These are phyloP conservation scores for Fraxinus albicans DNA, from an alignment of 305 asterid genomes.

Conservation along the genomic window DNA sequence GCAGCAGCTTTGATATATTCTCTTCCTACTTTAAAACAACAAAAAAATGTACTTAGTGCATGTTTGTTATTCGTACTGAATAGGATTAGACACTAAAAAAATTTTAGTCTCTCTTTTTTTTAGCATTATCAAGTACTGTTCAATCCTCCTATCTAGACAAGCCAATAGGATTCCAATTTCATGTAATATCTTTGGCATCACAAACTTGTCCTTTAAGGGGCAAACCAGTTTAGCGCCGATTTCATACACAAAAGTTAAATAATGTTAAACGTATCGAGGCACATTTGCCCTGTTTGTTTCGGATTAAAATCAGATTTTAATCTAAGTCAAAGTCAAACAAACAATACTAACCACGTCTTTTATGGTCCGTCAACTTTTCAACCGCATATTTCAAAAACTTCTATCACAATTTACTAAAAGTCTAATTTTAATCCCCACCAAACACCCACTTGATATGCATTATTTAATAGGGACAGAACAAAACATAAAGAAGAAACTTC, in stretches of 20 bases:
- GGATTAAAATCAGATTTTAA: too few relatives aligned
- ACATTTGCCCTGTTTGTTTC: too few relatives aligned
- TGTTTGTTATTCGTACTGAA: background rate
- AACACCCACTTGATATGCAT: background rate
- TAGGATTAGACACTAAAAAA: background rate
- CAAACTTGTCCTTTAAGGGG: background rate
- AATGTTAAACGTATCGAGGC: background rate
- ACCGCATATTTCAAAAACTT: too few relatives aligned
- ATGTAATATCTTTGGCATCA: background rate
- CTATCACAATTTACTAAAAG: too few relatives aligned
- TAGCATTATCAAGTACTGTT: background rate
- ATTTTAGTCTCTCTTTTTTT: background rate
- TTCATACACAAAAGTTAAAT: background rate
- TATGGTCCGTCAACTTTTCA: too few relatives aligned
- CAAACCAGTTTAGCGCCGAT: background rate
- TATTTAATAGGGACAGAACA: background rate
- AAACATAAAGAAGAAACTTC: background rate
- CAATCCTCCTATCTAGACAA: background rate
- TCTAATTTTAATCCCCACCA: too few relatives aligned
- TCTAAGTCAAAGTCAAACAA: too few relatives aligned
- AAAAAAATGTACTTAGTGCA: background rate
- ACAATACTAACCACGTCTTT: too few relatives aligned
- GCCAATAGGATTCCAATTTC: background rate
- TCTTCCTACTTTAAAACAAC: slow-evolving; percentile 35
- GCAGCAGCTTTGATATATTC: slow-evolving; percentile 42